Percentiles rank a stretch among this genome's conserved stretches.
phyloP scores from a whole-genome alignment of 148 eudicot genomes.

The Rhododendron kiyosumense region DNA sequence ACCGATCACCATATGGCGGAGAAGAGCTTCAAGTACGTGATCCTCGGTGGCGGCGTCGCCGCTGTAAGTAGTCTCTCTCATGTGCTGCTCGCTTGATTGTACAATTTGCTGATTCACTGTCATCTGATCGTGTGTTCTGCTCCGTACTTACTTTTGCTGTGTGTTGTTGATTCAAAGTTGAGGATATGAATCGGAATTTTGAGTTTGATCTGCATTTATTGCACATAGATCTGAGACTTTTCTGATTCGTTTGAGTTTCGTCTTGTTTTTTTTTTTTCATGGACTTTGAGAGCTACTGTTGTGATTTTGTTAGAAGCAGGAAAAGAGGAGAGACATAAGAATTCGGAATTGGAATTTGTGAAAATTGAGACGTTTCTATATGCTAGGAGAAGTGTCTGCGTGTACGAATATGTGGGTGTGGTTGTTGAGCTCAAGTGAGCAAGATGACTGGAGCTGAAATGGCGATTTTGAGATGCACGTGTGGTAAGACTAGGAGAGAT shows the following conservation, averaged over 20 bases:
- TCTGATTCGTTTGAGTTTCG: neutral
- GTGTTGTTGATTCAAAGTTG: neutral
- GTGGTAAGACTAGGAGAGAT: no score
- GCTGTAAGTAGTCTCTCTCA: constrained; percentile 60
- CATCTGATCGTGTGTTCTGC: neutral
- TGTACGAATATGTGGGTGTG: no score
- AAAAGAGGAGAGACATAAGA: neutral
- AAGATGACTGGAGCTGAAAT: no score
- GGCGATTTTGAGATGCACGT: no score
- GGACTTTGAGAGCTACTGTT: neutral
- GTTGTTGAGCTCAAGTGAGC: no score
- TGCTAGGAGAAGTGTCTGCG: neutral
- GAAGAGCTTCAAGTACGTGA: constrained; percentile 77
- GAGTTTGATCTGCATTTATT: neutral
- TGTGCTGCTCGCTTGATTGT: no score
- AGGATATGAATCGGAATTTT: neutral
- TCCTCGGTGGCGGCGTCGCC: constrained; percentile 91
- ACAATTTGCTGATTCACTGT: neutral
- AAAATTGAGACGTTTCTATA: neutral
- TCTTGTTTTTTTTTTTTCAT: neutral
- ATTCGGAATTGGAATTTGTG: neutral
- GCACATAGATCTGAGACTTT: neutral
- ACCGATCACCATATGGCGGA: constrained; percentile 53
- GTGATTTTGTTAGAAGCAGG: neutral
- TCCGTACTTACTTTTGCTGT: neutral